These are phyloP conservation scores for Aspergillus candidus DNA, from an alignment of 2,329 filamentous ascomycete genomes.

Conservation along the genomic window DNA sequence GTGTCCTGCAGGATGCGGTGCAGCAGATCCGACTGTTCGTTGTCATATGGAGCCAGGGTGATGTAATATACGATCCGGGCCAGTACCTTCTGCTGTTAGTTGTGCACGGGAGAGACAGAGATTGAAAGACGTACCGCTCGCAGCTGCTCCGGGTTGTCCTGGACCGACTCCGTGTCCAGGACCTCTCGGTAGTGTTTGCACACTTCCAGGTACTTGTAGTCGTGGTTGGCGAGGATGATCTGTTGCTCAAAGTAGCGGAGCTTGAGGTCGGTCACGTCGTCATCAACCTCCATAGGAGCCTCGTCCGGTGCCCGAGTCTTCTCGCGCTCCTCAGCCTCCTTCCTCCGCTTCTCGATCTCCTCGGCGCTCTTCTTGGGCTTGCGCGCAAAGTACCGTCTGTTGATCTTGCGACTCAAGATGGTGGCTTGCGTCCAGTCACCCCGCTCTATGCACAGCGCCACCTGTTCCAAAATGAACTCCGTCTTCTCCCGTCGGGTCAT, in stretches of 20 bases:
- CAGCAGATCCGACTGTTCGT: conserved; percentile 95
- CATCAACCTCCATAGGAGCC: conserved; percentile 66
- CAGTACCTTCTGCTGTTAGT: conserved; percentile 55
- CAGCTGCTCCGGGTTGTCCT: conserved; percentile 80
- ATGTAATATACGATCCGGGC: conserved; percentile 97
- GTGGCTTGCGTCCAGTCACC: conserved; percentile 94
- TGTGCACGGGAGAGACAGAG: conserved; percentile 1
- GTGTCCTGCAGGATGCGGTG: conserved; percentile 85
- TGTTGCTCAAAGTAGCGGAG: conserved; percentile 96
- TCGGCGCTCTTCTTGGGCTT: conserved; percentile 87
- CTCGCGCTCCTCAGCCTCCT: conserved; percentile 71
- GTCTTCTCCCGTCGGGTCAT: conserved; percentile 98
- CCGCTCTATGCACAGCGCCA: conserved; percentile 88
- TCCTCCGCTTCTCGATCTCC: conserved; percentile 83
- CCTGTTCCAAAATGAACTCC: conserved; percentile 95
- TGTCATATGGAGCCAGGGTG: conserved; percentile 93
- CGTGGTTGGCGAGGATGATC: conserved; percentile 90
- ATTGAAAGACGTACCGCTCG: conserved; percentile 62
- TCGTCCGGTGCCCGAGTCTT: conserved; percentile 72
- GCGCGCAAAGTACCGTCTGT: conserved; percentile 82
- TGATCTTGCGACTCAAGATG: conserved; percentile 94
- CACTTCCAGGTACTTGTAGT: conserved; percentile 92
- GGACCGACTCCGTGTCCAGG: conserved; percentile 89
- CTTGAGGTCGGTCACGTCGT: conserved; percentile 95
- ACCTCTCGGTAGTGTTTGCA: conserved; percentile 99